Conservation (phyloP, 2,329 filamentous ascomycete genomes). For the Pseudohalonectria lignicola region DNA sequence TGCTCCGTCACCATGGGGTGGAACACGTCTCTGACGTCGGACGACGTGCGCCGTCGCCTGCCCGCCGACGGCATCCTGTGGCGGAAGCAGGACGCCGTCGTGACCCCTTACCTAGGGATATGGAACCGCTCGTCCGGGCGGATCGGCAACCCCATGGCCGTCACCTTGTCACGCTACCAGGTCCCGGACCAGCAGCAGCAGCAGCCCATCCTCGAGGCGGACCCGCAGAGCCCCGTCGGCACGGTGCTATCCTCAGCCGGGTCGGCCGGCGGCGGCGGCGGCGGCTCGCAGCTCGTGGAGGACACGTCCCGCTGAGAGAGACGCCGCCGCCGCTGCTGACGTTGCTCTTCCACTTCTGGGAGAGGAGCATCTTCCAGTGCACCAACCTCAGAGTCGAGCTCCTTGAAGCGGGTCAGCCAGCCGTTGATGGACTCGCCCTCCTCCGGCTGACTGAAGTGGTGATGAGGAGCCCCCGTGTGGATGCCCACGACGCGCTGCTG, state of each 20-base stretch:
- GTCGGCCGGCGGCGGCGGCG: too few relatives aligned
- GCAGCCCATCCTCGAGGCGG: not conserved
- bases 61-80: constrained; percentile 20
- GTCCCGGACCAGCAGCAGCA: not conserved
- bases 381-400: constrained; percentile 25
- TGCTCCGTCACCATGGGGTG: constrained; percentile 16
- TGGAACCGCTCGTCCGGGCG: constrained; percentile 18
- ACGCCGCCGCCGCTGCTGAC: too few relatives aligned
- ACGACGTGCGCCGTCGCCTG: constrained; percentile 20
- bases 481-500: constrained; percentile 18
- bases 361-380: constrained; percentile 15
- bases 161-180: constrained; percentile 6
- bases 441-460: too few relatives aligned
- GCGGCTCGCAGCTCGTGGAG: too few relatives aligned
- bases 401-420: constrained; percentile 28
- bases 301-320: too few relatives aligned
- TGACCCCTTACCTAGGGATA: constrained; percentile 22
- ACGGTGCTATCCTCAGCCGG: too few relatives aligned
- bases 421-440: constrained; percentile 14
- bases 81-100: constrained; percentile 17
- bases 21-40: constrained; percentile 20
- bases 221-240: not conserved
- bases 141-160: constrained; percentile 17
- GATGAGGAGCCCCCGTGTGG: too few relatives aligned
- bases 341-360: constrained; percentile 9